A percentile compares a stretch with the other conserved stretches of the same genome.
These are phyloP conservation scores for Samsoniella hepiali DNA, from an alignment of 2,329 filamentous ascomycete genomes.

Conservation along the genomic window DNA sequence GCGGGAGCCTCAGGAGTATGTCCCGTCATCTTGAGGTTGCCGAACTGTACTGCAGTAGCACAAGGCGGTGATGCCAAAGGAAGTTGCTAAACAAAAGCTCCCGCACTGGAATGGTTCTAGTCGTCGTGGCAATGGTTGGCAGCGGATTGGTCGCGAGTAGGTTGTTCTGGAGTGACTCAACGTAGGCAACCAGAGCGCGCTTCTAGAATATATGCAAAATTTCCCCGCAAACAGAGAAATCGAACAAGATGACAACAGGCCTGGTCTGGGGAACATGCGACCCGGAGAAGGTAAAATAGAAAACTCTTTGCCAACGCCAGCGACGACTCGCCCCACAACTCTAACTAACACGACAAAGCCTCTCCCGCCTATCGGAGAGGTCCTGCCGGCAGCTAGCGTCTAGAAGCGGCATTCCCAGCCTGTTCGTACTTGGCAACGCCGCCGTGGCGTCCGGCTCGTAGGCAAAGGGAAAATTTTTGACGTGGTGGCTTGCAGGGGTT, in stretches of 20 bases:
- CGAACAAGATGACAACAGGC: conserved; percentile 16
- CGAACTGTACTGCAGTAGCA: background rate
- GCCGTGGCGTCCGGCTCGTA: conserved; percentile 9
- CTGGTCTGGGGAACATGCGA: conserved; percentile 13
- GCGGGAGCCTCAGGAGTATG: background rate
- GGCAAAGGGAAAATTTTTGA: background rate
- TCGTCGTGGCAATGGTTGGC: background rate
- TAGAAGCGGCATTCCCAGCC: conserved; percentile 15
- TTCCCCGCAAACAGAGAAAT: conserved; percentile 15
- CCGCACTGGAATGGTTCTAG: background rate
- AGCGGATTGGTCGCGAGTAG: background rate
- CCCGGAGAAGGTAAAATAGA: conserved; percentile 12
- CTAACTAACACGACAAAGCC: background rate
- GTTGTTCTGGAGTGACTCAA: background rate
- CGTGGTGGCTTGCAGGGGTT: conserved; percentile 14
- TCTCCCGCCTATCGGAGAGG: conserved; percentile 13
- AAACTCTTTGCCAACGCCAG: conserved; percentile 5
- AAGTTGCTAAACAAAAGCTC: background rate
- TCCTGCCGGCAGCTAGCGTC: conserved; percentile 17
- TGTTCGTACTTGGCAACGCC: conserved; percentile 8
- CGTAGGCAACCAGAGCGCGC: background rate
- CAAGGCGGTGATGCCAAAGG: background rate
- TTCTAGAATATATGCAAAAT: background rate
- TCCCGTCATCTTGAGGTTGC: background rate
- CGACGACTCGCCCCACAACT: conserved; percentile 6